Base-by-base conservation (phyloP, 352 stramenopile genomes). In the Phytophthora palmivora region DNA sequence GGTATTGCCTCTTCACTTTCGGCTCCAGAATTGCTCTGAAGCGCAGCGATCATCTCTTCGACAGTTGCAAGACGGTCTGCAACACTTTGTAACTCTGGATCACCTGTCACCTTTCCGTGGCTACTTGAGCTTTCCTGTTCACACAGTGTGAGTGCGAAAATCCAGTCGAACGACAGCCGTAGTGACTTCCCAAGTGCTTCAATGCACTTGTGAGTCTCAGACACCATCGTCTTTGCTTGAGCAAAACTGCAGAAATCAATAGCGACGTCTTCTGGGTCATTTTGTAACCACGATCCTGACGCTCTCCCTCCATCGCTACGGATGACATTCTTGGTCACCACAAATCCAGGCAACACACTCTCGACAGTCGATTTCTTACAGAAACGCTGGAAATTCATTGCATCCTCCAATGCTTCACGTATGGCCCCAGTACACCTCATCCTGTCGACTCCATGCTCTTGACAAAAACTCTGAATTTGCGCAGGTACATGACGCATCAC, bases 391-490 rank as follows among this genome's bases (percentile, higher is more conserved):
- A 79, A 41, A 21, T 82, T 56, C n/a, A 76, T 63, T 3, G 81
- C 41, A 8, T 72, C 39, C 6, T 52, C 47, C 16, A 88, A 21
- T 1, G 68, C 68, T 15, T 73, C 28, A 22, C 39, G 46, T 30
- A 83, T 54, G 1, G 72, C 53, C 7, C 26, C 28, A 19, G 34
- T 16, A 18, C 78, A 87, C 10, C 58, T 67, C 6, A 18, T 18
- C 3, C 22, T 1, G 7, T 69, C 48, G 9, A 89, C 16, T 0
- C 58, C 39, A 42, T 89, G 80, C 5, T 62, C 24, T 19, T 46
- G 43, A 49, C 80, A 89, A 36, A 87, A 88, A 15, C 39, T 47
- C 22, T 67, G 52, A 14, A 89, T 18, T 48, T 89, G 78, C 0
- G 45, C 24, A 21, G 36, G 30, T 10, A 74, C 37, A n/a, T 65